Evolutionary conservation across 192 early-diverging fungal genomes (phyloP).

Genomic region (Gigaspora rosea): DNA sequence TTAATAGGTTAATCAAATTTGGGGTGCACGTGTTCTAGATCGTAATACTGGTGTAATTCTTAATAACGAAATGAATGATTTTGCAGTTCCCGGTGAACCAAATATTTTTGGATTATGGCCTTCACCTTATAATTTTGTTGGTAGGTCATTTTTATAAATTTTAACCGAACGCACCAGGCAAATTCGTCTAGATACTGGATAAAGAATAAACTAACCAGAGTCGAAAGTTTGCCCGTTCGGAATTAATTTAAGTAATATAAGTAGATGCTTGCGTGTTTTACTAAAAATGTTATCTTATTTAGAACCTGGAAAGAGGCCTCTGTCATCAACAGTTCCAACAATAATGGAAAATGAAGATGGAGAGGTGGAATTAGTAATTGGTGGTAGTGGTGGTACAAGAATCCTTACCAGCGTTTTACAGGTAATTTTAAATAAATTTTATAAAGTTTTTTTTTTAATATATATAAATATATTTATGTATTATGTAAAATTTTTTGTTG

Average conservation of each 20-base stretch:
- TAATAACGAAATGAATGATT: conserved; percentile 97
- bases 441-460: no score
- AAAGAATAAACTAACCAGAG: neutral
- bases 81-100: conserved; percentile 72
- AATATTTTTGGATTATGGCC: conserved; percentile 84
- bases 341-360: conserved; percentile 67
- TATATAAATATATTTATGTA: neutral
- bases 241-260: no score
- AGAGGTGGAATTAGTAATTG: conserved; percentile 72
- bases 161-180: neutral
- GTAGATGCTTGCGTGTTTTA: no score
- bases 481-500: neutral
- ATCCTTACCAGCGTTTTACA: conserved; percentile 76
- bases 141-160: conserved; percentile 31
- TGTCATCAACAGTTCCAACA: conserved; percentile 66
- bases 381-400: conserved; percentile 84
- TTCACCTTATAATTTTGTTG: conserved; percentile 83
- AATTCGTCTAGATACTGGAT: no score
- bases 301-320: conserved; percentile 81
- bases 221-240: neutral
- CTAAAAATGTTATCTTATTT: conserved; percentile 18
- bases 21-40: conserved; percentile 89
- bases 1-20: conserved; percentile 71
- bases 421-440: neutral
- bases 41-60: conserved; percentile 88